Evolutionary conservation across 176 grass and related monocot genomes (phyloP), one percentile per base, ranked within the genome.

Genomic region (Elaeis guineensis): DNA sequence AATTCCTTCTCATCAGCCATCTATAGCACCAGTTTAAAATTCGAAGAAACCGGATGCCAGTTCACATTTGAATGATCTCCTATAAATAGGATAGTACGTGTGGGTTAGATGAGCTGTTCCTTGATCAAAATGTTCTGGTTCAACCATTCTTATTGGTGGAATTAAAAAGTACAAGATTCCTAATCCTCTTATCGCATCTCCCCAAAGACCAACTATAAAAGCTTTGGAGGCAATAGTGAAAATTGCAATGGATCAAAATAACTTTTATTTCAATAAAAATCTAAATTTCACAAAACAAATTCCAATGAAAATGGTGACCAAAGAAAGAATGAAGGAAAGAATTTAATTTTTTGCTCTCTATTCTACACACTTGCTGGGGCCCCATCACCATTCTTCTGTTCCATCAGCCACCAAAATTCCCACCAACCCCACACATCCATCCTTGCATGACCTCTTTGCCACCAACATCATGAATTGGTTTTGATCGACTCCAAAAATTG

Each of bases 401-500:
- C 71, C 70, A 75, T 51, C 39, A 16, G 55, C 16, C 30, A 68
- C 35, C 11, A 26, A 18, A 30, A 39, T 6, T 26, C 19, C 63
- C 49, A 28, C 63, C 49, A 72, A 30, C 20, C 29, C 52, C 25
- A 26, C 50, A 62, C 8, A 44, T 44, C 35, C 35, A 12, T 44
- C 35, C 35, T 44, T 44, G 35, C 35, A 8, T 11, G 35, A 12
- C 35, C 35, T 39, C 35, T 12, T 44, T 44, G 35, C 35, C 35
- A 22, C 21, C 21, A 51, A 19, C 5, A 48, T 93, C 79, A 98
- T 52, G 84, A 71, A 77, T 82, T 86, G 69, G 70, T 67, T 78
- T 81, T 90, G 82, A 98, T 24, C 0, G 88, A 93, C 54, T 98
- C 94, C 84, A 98, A 79, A 78, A 81, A 92, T 71, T 98, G 94